These are phyloP conservation scores for Cylindricascospora bacillispora DNA, from an alignment of 1,139 yeast genomes.

Conservation along the genomic window DNA sequence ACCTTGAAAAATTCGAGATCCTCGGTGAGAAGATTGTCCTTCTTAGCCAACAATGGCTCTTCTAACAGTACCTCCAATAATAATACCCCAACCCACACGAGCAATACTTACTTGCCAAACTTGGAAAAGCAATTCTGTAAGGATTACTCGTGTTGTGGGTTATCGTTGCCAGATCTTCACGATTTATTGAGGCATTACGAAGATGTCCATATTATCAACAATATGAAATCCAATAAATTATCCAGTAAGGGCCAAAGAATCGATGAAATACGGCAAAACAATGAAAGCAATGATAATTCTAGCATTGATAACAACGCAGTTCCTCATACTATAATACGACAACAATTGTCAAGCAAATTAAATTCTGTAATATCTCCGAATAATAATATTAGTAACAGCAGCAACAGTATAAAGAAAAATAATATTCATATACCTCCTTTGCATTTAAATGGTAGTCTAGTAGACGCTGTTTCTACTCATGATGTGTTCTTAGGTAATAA, in stretches of 20 bases:
- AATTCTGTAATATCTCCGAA: neutral
- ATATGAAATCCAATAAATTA: conserved; percentile 13
- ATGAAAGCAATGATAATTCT: neutral
- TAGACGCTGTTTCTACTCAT: conserved; percentile 75
- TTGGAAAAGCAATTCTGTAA: conserved; percentile 92
- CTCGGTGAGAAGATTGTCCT: neutral
- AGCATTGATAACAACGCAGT: neutral
- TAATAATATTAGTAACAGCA: conserved; percentile 4
- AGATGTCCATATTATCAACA: conserved; percentile 83
- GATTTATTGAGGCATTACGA: conserved; percentile 90
- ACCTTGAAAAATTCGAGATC: neutral
- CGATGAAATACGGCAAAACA: neutral
- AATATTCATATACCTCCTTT: conserved; percentile 1
- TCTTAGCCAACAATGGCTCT: conserved; percentile 4
- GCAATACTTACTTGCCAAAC: conserved; percentile 59
- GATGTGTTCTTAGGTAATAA: conserved; percentile 59
- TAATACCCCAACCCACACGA: neutral
- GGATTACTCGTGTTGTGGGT: conserved; percentile 94
- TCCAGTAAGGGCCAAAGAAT: conserved; percentile 4
- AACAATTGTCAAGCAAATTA: neutral
- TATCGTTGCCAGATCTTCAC: conserved; percentile 80
- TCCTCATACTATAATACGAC: neutral
- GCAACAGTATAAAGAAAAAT: conserved; percentile 4
- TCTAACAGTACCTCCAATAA: conserved; percentile 4
- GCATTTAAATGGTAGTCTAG: conserved; percentile 20